Base-by-base conservation (phyloP, 257 asterid genomes). In the Lycium ferocissimum region DNA sequence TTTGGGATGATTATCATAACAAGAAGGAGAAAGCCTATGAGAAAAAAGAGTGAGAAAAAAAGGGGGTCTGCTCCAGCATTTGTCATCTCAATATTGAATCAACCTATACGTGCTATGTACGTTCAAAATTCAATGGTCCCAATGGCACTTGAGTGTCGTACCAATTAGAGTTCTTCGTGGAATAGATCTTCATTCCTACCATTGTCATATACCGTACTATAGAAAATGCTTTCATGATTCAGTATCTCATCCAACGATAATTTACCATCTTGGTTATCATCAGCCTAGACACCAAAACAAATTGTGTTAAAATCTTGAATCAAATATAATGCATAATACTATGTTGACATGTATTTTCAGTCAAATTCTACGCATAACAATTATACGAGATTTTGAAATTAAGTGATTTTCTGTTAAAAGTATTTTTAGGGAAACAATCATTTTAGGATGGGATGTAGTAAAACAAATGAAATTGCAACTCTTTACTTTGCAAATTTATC, bases 141-240 rank as follows among this genome's bases (percentile, higher is more conserved):
- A 17, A 65, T 65, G 71, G 40, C 17, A 26, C 14, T 9, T 33
- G 45, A 65, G 40, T 76, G 47, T 51, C 81, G 45, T 76, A 51
- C 81, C 81, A 76, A 40, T 83, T 56, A 89, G 17, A 89, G 79
- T 80, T 89, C 91, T n/a, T 89, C 91, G 57, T 86, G 88, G 7
- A 58, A 43, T 20, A 57, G 38, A 9, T 53, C 35, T 7, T 35
- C 84, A 17, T 51, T 15, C 33, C 72, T 86, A 17, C 85, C 76
- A 2, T 62, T 79, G 14, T 85, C 88, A 67, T 78, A 57, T 7
- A 89, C 72, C 4, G 88, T 47, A 86, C 53, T 65, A 85, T 71
- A 89, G 53, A 89, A 89, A 22, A 75, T 58, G 6, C 26, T 51
- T 73, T 85, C 88, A 45, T 86, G 88, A 56, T 87, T 63, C 43